Conservation (phyloP, 805 yeast species). For the Clavispora asparagi region DNA sequence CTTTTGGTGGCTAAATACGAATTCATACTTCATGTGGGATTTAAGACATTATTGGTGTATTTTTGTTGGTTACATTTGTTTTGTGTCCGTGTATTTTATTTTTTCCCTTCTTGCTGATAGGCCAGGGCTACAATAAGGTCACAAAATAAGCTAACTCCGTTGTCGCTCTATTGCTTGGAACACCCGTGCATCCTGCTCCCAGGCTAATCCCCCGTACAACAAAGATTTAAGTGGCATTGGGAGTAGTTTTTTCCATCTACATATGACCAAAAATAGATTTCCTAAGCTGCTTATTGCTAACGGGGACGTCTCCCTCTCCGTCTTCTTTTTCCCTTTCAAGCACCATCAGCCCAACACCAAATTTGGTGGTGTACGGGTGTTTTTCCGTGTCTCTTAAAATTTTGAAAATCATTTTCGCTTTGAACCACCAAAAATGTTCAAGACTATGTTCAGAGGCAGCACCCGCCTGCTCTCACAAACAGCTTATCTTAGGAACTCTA, state of each 20-base stretch:
- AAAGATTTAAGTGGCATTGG: no score
- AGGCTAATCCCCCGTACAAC: no score
- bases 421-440: conserved; percentile 6
- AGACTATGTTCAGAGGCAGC: conserved; percentile 5
- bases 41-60: no score
- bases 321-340: no score
- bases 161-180: neutral
- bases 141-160: neutral
- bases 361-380: conserved; percentile 1
- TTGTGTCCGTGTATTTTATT: no score
- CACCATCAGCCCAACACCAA: neutral
- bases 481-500: conserved; percentile 7
- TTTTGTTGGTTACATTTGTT: no score
- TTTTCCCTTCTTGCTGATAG: no score
- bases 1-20: neutral
- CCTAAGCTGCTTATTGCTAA: no score
- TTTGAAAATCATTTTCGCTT: neutral
- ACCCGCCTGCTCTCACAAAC: conserved; percentile 7
- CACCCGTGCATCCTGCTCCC: neutral
- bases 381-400: neutral
- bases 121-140: neutral
- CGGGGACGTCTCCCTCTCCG: no score
- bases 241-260: no score
- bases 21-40: no score
- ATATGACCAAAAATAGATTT: no score